A percentile compares a stretch with the other conserved stretches of the same genome.
phyloP scores from a whole-genome alignment of 2,329 filamentous ascomycete genomes.

The Nemania diffusa region DNA sequence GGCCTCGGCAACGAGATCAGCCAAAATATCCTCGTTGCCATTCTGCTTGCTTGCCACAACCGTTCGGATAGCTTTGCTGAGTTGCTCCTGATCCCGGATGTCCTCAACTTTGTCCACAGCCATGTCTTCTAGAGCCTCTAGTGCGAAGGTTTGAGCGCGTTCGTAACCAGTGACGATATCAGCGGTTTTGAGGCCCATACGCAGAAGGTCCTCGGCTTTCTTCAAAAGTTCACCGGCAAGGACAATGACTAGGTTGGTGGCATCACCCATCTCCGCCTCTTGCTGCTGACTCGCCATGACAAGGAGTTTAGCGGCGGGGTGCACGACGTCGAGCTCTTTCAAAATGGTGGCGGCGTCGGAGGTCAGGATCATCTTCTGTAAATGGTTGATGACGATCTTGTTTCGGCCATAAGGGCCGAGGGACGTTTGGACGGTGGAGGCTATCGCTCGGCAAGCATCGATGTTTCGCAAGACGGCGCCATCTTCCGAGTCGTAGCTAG shows the following conservation, averaged over 20 bases:
- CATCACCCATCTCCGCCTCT: conserved; percentile 98
- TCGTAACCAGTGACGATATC: conserved; percentile 97
- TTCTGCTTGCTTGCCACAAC: conserved; percentile 97
- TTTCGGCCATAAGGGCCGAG: conserved; percentile 97
- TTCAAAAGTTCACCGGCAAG: conserved; percentile 93
- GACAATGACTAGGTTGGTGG: conserved; percentile 96
- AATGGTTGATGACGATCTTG: conserved; percentile 99
- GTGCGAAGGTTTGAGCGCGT: conserved; percentile 88
- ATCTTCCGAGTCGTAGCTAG: conserved; percentile 98
- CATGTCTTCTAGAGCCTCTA: conserved; percentile 87
- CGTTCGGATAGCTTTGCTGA: conserved; percentile 94
- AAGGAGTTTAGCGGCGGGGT: conserved; percentile 95
- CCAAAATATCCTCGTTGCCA: conserved; percentile 89
- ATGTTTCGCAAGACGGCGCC: conserved; percentile 98
- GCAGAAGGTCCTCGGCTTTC: conserved; percentile 95
- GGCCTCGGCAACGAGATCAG: conserved; percentile 85
- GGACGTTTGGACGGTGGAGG: conserved; percentile 95
- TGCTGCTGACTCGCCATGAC: conserved; percentile 99
- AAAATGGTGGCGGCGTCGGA: conserved; percentile 98
- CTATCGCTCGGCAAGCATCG: conserved; percentile 95
- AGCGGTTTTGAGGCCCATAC: conserved; percentile 98
- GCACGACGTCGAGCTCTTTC: conserved; percentile 96
- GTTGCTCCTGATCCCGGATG: conserved; percentile 80
- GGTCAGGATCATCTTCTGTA: conserved; percentile 99
- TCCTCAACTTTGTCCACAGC: conserved; percentile 91